Conservation (phyloP, 352 stramenopile species). For the Globisporangium barbulae region DNA sequence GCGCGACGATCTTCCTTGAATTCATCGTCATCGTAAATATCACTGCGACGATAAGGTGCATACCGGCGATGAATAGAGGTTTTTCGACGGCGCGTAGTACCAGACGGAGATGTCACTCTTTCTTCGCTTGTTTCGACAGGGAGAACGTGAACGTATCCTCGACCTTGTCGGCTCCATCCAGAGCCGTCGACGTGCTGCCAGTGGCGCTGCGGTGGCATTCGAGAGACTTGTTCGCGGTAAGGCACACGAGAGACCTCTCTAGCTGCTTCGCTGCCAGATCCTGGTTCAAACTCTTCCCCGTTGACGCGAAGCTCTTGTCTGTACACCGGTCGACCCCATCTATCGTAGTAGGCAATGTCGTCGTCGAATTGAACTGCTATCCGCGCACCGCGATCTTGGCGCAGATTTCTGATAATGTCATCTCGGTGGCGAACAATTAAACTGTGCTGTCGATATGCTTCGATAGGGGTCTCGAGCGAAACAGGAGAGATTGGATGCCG, state of each 20-base stretch:
- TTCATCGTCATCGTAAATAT: not conserved
- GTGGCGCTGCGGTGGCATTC: slow-evolving; percentile 1
- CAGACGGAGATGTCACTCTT: not conserved
- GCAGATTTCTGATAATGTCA: not conserved
- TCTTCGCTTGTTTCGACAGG: not conserved
- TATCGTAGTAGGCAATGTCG: slow-evolving; percentile 14
- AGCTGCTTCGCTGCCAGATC: not conserved
- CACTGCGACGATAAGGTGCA: slow-evolving; percentile 1
- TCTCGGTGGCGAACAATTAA: not conserved
- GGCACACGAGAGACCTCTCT: not conserved
- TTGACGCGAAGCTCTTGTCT: slow-evolving; percentile 4
- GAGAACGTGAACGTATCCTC: slow-evolving; percentile 4
- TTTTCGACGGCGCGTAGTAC: not conserved
- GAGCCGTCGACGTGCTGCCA: slow-evolving; percentile 13
- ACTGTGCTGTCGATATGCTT: slow-evolving; percentile 8
- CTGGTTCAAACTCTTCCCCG: not conserved
- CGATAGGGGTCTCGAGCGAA: slow-evolving; percentile 8
- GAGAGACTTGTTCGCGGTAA: slow-evolving; percentile 3
- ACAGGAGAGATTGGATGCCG: slow-evolving; percentile 7
- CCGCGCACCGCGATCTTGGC: not conserved
- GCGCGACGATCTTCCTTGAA: not conserved
- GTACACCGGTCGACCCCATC: slow-evolving; percentile 16
- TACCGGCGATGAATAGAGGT: slow-evolving; percentile 4
- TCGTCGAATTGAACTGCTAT: slow-evolving; percentile 5
- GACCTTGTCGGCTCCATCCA: slow-evolving; percentile 10